Conservation (phyloP, 1,284 basidiomycete species). For the Malassezia cuniculi region DNA sequence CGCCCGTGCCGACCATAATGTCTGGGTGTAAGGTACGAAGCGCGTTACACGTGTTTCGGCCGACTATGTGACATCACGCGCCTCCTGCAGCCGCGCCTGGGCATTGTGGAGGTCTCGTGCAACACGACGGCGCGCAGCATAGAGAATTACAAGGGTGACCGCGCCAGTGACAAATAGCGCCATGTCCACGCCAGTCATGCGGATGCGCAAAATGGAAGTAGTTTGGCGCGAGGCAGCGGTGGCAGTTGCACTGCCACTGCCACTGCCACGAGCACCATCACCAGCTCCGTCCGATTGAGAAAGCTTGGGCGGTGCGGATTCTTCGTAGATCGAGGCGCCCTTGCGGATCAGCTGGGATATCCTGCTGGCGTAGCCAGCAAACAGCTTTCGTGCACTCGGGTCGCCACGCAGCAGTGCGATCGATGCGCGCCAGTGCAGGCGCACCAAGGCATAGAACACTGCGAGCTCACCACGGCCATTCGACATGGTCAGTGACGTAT, state of each 20-base stretch:
- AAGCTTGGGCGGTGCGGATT: no score
- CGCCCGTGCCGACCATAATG: not conserved
- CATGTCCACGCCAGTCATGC: slow-evolving; percentile 1
- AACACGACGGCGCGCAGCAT: not conserved
- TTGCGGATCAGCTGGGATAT: not conserved
- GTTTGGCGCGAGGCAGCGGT: no score
- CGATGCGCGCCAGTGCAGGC: slow-evolving; percentile 68
- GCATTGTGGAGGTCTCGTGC: not conserved
- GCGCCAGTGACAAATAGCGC: slow-evolving; percentile 1
- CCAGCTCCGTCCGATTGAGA: no score
- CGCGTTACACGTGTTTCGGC: no score
- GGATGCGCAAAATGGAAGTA: no score
- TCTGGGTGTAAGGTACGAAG: no score
- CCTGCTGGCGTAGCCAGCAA: slow-evolving; percentile 5
- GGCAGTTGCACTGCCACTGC: no score
- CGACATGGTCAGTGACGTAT: slow-evolving; percentile 72
- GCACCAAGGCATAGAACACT: slow-evolving; percentile 49
- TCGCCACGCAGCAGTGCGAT: slow-evolving; percentile 50
- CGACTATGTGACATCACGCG: no score
- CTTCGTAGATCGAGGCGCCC: not conserved
- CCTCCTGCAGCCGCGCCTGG: no score
- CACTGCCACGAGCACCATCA: no score
- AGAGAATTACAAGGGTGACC: not conserved
- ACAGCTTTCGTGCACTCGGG: slow-evolving; percentile 1
- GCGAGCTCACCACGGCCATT: slow-evolving; percentile 59